Evolutionary conservation across 148 eudicot species (phyloP).

Genomic region (Fagopyrum esculentum): DNA sequence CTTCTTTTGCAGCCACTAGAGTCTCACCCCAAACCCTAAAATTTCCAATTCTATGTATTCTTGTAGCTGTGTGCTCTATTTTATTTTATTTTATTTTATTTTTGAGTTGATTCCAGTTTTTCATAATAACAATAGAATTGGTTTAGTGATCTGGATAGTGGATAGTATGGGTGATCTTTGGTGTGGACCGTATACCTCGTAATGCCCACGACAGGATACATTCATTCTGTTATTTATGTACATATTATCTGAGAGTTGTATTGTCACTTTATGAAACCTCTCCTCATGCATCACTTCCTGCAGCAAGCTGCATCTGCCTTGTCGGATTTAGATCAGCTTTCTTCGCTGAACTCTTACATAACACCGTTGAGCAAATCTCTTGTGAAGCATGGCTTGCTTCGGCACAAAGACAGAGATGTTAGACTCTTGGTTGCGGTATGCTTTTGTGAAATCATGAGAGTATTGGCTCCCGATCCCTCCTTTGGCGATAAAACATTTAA

Average conservation of each 20-base stretch:
- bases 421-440: conserved; percentile 68
- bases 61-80: background rate
- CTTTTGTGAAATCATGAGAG: conserved; percentile 69
- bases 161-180: background rate
- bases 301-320: conserved; percentile 70
- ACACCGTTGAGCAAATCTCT: conserved; percentile 42
- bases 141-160: background rate
- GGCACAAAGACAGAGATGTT: conserved; percentile 69
- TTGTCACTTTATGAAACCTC: background rate
- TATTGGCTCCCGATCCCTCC: conserved; percentile 80
- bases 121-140: background rate
- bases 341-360: conserved; percentile 22
- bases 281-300: conserved; percentile 13
- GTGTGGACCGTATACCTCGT: background rate
- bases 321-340: conserved; percentile 45
- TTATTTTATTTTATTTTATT: background rate
- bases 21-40: background rate
- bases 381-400: conserved; percentile 49
- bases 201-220: background rate
- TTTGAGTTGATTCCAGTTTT: background rate
- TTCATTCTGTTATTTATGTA: background rate
- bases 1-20: background rate
- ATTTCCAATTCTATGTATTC: background rate
- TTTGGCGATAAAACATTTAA: conserved; percentile 42
- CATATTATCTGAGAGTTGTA: background rate